Percentiles rank a stretch among this genome's conserved stretches.
These are phyloP conservation scores for Rhynchospora pubera DNA, from an alignment of 176 grass and related monocot species.

Conservation along the genomic window DNA sequence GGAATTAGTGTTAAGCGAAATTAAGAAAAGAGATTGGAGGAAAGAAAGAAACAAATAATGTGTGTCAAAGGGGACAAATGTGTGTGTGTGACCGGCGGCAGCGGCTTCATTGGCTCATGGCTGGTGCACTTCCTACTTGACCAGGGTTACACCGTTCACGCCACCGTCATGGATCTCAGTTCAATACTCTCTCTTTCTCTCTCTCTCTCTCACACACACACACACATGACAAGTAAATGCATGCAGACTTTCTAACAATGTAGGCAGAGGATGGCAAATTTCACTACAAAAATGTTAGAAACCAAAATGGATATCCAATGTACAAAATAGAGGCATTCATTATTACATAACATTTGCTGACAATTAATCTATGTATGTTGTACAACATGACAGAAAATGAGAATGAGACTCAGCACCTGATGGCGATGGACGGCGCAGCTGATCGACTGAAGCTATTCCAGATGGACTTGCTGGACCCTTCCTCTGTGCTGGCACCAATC, in stretches of 20 bases:
- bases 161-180: constrained; percentile 65
- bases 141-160: constrained; percentile 63
- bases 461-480: constrained; percentile 44
- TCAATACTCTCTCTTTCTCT: constrained; percentile 15
- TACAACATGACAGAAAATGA: constrained; percentile 34
- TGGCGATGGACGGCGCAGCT: constrained; percentile 29
- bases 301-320: too few relatives aligned
- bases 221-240: too few relatives aligned
- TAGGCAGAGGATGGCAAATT: too few relatives aligned
- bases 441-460: constrained; percentile 45
- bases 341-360: too few relatives aligned
- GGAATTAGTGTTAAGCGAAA: too few relatives aligned
- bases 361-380: too few relatives aligned
- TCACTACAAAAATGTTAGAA: too few relatives aligned
- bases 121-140: constrained; percentile 58
- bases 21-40: too few relatives aligned
- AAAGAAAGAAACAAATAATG: background rate
- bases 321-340: too few relatives aligned
- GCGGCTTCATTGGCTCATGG: constrained; percentile 82
- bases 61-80: background rate
- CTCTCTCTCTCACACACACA: too few relatives aligned
- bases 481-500: constrained; percentile 25
- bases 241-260: too few relatives aligned
- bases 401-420: constrained; percentile 52
- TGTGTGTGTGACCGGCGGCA: constrained; percentile 80